Base-by-base conservation (phyloP, 306 rosid genomes). In the Corylus heterophylla region DNA sequence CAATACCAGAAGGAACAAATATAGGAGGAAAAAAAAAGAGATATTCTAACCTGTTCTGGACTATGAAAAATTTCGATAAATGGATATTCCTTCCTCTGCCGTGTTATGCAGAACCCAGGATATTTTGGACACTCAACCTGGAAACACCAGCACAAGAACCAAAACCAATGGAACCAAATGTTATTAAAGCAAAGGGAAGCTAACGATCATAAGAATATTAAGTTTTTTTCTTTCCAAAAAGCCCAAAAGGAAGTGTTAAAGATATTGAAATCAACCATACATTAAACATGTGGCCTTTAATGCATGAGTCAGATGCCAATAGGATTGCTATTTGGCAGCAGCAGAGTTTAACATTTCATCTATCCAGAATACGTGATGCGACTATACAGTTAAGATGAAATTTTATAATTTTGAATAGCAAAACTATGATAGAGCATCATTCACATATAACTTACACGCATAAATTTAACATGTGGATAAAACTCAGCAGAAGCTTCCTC, bases 121-220 rank as follows among this genome's bases (percentile, higher is more conserved):
- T 90, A 95, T 76, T 95, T 95, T 76, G 98, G 98, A 83, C 98
- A 95, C 79, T 95, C 98, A 78, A 95, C 98, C 98, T 92, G 93
- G 56, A 86, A 89, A 73, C 73, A 77, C 70, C 62, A 83, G n/a
- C 72, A 71, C 59, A 76, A 74, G 52, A 71, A 73, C 27, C 54
- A 63, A 12, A 35, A 64, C 13, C 59, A 54, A 54, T 68, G 7
- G 52, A 78, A 54, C n/a, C 11, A 74, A 69, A 68, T 20, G 12
- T 42, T 25, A 48, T 4, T 39, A 17, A 71, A 56, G 47, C n/a
- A 16, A 47, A 68, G 54, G 62, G 58, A 71, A 18, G 58, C 35
- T 25, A 54, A 18, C 1, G 68, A 72, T 76, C 51, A 59, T 37
- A 47, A 29, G 77, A 47, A 29, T 27, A 76, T 59, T 29, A 56